Evolutionary conservation across 1,284 basidiomycete genomes (phyloP).

Genomic region (Pseudozyma pruni): DNA sequence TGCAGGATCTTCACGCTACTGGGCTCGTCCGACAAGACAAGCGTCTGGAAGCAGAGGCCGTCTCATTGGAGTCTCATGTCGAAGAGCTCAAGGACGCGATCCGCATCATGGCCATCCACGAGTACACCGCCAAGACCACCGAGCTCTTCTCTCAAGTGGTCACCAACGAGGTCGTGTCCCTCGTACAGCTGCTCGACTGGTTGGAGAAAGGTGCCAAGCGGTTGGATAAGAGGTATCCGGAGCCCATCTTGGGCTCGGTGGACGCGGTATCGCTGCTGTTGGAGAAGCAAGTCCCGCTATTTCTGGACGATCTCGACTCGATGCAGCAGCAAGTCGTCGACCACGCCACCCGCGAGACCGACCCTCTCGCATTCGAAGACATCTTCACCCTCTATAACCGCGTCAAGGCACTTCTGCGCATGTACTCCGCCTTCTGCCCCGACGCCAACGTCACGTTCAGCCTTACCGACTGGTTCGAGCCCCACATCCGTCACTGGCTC

Average conservation of each 20-base stretch:
- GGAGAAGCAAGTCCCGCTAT: constrained; percentile 79
- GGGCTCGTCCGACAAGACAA: constrained; percentile 58
- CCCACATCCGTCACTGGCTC: constrained; percentile 89
- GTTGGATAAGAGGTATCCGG: constrained; percentile 84
- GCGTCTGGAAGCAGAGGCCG: constrained; percentile 31
- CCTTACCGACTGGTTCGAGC: constrained; percentile 77
- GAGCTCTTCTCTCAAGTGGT: constrained; percentile 73
- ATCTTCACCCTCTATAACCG: constrained; percentile 85
- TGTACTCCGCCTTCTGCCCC: constrained; percentile 83
- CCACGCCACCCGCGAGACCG: constrained; percentile 53
- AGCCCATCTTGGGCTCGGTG: constrained; percentile 75
- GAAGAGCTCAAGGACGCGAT: constrained; percentile 71
- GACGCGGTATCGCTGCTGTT: constrained; percentile 77
- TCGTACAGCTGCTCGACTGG: constrained; percentile 85
- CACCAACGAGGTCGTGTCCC: constrained; percentile 77
- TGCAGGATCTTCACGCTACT: constrained; percentile 65
- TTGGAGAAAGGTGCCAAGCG: constrained; percentile 85
- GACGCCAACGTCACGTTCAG: constrained; percentile 67
- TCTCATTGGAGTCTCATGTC: constrained; percentile 61
- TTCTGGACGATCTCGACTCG: constrained; percentile 76
- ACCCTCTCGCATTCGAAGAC: constrained; percentile 71
- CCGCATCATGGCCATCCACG: constrained; percentile 76
- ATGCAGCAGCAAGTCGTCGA: constrained; percentile 61
- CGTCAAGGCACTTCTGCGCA: constrained; percentile 77
- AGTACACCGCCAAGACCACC: constrained; percentile 74